These are phyloP conservation scores for Ocimum tenuiflorum DNA, from an alignment of 257 asterid species.

Conservation along the genomic window DNA sequence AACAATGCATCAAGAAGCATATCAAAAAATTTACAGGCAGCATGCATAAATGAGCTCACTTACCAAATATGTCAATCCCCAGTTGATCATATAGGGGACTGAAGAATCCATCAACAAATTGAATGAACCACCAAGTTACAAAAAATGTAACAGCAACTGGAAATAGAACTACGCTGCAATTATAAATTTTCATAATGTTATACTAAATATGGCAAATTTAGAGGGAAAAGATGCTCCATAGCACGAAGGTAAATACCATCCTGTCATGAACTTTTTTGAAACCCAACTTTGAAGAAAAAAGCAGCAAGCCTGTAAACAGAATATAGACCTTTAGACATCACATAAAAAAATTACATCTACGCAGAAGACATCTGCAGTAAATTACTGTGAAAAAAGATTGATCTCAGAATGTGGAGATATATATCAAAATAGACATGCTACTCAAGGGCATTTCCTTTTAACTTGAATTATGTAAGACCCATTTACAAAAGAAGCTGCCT, in stretches of 20 bases:
- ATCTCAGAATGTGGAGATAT: background rate
- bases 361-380: background rate
- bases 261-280: constrained; percentile 98
- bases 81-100: constrained; percentile 92
- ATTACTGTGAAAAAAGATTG: background rate
- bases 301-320: constrained; percentile 88
- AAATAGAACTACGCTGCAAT: constrained; percentile 85
- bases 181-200: constrained; percentile 11
- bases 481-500: too few species aligned
- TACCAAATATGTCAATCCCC: constrained; percentile 84
- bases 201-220: too few species aligned
- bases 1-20: too few species aligned
- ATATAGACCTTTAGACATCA: constrained; percentile 13
- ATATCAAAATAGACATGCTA: background rate
- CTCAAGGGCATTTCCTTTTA: background rate
- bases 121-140: constrained; percentile 94
- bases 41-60: too few species aligned
- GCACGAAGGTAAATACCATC: constrained; percentile 48
- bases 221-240: background rate
- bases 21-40: too few species aligned
- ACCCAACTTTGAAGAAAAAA: constrained; percentile 98
- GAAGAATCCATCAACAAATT: constrained; percentile 95
- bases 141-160: constrained; percentile 97
- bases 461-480: background rate
- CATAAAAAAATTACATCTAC: background rate